Evolutionary conservation across 805 yeast species (phyloP).

Genomic region (Sugiyamaella floridensis): DNA sequence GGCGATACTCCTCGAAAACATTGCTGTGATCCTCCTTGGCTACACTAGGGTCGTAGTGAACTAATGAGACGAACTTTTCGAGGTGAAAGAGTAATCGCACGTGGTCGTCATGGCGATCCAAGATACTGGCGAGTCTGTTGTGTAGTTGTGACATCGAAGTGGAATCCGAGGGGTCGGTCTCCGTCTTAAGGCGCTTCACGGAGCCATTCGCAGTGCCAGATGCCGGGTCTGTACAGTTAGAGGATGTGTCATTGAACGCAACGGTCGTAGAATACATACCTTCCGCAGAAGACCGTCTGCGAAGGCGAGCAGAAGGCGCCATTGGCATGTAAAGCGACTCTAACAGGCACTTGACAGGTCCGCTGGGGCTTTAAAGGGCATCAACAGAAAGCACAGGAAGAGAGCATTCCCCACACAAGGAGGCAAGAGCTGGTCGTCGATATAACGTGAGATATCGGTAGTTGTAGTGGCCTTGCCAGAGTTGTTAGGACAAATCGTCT

Average conservation of each 20-base stretch:
- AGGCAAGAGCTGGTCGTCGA: neutral
- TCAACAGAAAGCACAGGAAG: slow-evolving; percentile 1
- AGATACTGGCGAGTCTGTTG: slow-evolving; percentile 15
- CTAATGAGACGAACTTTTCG: slow-evolving; percentile 35
- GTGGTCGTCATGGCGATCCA: slow-evolving; percentile 30
- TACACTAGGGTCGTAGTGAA: slow-evolving; percentile 31
- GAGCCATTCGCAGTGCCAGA: neutral
- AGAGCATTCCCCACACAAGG: neutral
- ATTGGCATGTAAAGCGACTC: neutral
- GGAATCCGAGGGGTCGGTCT: neutral
- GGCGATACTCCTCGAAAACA: slow-evolving; percentile 28
- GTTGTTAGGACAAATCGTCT: neutral
- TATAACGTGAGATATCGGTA: neutral
- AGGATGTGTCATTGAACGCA: neutral
- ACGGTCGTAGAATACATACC: neutral
- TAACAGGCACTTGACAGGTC: neutral
- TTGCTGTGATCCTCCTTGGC: slow-evolving; percentile 30
- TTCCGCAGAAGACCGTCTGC: slow-evolving; percentile 7
- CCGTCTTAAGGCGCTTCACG: neutral
- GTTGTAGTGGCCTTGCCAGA: neutral
- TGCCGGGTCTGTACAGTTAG: neutral
- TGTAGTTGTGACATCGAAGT: slow-evolving; percentile 1
- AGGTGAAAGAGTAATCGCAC: slow-evolving; percentile 35
- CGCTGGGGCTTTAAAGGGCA: neutral
- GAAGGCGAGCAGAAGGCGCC: slow-evolving; percentile 5